Percentiles rank a stretch among this genome's conserved stretches.
phyloP scores from a whole-genome alignment of 2,329 filamentous ascomycete genomes.

The Microsporum audouinii region DNA sequence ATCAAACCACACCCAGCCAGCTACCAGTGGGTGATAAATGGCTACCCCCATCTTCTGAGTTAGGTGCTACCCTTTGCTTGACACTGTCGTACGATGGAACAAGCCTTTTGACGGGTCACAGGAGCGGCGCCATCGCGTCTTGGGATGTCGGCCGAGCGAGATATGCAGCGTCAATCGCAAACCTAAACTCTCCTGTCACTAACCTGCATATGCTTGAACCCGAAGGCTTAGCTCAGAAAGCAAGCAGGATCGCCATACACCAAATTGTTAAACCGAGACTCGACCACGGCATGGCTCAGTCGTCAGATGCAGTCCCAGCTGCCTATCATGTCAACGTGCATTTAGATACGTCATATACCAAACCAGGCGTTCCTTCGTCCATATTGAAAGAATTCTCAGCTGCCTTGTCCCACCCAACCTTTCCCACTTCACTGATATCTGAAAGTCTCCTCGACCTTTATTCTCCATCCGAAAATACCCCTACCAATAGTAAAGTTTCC shows the following conservation, averaged over 20 bases:
- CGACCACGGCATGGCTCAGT: conserved; percentile 29
- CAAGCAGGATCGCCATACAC: conserved; percentile 35
- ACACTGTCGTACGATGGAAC: conserved; percentile 73
- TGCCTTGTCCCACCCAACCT: conserved; percentile 30
- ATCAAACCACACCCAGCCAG: conserved; percentile 33
- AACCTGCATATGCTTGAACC: conserved; percentile 66
- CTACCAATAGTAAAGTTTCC: background rate
- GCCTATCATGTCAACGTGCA: conserved; percentile 35
- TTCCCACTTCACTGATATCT: conserved; percentile 30
- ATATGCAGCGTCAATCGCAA: conserved; percentile 55
- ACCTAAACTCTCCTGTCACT: conserved; percentile 69
- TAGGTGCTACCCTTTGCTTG: conserved; percentile 56
- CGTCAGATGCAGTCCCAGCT: conserved; percentile 30
- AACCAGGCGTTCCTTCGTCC: conserved; percentile 6
- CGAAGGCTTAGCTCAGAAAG: conserved; percentile 34
- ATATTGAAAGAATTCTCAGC: conserved; percentile 23
- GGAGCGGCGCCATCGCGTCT: conserved; percentile 61
- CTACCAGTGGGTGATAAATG: conserved; percentile 32
- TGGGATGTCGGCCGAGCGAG: conserved; percentile 69
- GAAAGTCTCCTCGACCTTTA: conserved; percentile 32
- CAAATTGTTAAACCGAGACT: conserved; percentile 64
- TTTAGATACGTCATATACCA: conserved; percentile 17
- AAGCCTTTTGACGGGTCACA: conserved; percentile 66
- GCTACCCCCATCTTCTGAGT: conserved; percentile 48
- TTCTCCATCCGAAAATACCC: conserved; percentile 12